Evolutionary conservation across 495 filamentous ascomycete genomes (phyloP).

Genomic region (Trichoderma virens): DNA sequence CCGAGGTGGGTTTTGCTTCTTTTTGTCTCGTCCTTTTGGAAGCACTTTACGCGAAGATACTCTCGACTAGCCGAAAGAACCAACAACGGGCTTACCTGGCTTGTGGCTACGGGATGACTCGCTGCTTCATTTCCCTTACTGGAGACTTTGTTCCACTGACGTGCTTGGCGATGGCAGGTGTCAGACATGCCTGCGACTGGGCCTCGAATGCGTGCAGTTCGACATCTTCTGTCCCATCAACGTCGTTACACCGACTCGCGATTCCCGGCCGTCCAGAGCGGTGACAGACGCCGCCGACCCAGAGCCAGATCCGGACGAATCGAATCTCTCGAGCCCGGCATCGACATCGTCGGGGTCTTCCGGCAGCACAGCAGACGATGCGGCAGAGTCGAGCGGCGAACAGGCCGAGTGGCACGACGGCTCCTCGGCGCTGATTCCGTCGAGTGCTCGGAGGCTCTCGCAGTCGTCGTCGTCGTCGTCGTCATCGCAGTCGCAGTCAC

Average conservation of each 20-base stretch:
- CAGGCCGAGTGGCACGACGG: no score
- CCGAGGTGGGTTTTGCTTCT: not conserved
- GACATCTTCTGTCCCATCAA: slow-evolving; percentile 9
- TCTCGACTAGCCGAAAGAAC: no score
- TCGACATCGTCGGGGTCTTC: not conserved
- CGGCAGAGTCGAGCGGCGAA: not conserved
- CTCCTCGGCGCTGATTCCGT: no score
- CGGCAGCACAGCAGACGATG: not conserved
- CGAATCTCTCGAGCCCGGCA: not conserved
- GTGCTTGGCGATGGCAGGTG: not conserved
- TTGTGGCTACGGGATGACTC: no score
- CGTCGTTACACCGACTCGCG: slow-evolving; percentile 4
- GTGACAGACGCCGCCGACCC: not conserved
- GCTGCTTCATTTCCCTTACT: no score
- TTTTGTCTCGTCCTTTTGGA: no score
- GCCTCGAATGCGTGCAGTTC: slow-evolving; percentile 3
- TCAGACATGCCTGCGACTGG: not conserved
- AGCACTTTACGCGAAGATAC: no score
- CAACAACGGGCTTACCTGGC: no score
- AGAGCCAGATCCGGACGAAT: not conserved
- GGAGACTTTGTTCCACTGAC: no score
- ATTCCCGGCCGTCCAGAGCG: not conserved
- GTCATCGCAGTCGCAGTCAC: not conserved
- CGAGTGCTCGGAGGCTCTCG: not conserved
- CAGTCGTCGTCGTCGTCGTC: not conserved